A percentile compares a stretch with the other conserved stretches of the same genome.
These are phyloP conservation scores for Nannizziopsis arthrosporioides DNA, from an alignment of 2,329 filamentous ascomycete species.

Conservation along the genomic window DNA sequence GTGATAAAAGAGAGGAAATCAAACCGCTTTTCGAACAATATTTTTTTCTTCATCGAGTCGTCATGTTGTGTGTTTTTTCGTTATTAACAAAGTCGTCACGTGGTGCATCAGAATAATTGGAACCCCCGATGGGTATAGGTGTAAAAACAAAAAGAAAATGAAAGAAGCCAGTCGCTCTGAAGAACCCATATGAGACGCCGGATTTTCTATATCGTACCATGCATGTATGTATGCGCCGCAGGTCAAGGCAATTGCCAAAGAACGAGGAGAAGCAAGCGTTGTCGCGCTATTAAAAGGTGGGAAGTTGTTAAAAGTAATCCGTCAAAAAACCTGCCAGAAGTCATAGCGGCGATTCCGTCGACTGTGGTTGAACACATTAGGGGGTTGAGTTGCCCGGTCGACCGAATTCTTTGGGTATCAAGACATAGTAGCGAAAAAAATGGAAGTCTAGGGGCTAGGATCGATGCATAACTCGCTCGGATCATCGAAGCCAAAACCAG, in stretches of 20 bases:
- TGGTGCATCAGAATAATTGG: constrained; percentile 6
- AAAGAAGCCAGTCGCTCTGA: constrained; percentile 2
- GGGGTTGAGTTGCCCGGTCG: neutral
- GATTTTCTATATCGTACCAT: constrained; percentile 9
- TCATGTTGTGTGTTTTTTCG: constrained; percentile 3
- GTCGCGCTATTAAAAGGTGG: constrained; percentile 4
- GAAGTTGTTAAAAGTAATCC: neutral
- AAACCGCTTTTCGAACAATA: constrained; percentile 1
- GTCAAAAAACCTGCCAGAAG: neutral
- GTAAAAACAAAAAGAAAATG: too few relatives aligned
- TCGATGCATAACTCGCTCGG: constrained; percentile 29
- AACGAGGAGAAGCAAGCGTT: constrained; percentile 2
- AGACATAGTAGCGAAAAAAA: neutral
- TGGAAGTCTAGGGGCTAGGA: constrained; percentile 29
- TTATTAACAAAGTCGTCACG: constrained; percentile 9
- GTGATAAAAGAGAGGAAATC: neutral
- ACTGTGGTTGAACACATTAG: constrained; percentile 11
- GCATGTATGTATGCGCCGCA: constrained; percentile 5
- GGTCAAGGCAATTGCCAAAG: neutral
- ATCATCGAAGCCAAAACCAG: constrained; percentile 33
- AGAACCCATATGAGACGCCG: neutral
- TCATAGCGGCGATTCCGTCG: constrained; percentile 4
- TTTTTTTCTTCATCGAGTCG: constrained; percentile 2
- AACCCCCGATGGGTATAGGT: too few relatives aligned
- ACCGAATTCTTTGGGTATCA: neutral